These are phyloP conservation scores for Parascedosporium putredinis DNA, from an alignment of 2,329 filamentous ascomycete species.

Conservation along the genomic window DNA sequence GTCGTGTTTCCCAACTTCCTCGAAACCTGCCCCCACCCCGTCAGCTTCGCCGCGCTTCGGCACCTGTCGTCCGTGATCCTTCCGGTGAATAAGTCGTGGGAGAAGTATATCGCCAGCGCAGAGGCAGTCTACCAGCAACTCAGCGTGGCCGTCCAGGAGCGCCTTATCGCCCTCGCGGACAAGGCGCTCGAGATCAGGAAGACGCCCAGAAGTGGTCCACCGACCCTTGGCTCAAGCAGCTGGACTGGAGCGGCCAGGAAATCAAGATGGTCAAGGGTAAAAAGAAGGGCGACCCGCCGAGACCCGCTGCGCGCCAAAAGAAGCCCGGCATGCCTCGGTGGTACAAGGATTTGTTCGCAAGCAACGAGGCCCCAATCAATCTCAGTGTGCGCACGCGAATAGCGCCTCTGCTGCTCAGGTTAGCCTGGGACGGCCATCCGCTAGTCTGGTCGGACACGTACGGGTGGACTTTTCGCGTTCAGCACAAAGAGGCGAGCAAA, in stretches of 20 bases:
- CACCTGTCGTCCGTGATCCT: conserved; percentile 92
- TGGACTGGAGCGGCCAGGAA: conserved; percentile 93
- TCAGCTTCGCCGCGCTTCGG: conserved; percentile 88
- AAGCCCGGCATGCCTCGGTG: conserved; percentile 89
- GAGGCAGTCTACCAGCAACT: conserved; percentile 75
- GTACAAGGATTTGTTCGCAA: conserved; percentile 85
- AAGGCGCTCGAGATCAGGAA: conserved; percentile 63
- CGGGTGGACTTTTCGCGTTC: conserved; percentile 85
- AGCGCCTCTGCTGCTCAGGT: conserved; percentile 70
- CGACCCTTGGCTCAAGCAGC: conserved; percentile 85
- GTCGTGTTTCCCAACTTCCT: conserved; percentile 88
- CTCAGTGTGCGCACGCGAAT: conserved; percentile 81
- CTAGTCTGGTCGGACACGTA: conserved; percentile 87
- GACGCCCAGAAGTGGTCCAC: conserved; percentile 58
- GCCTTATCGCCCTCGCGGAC: conserved; percentile 62
- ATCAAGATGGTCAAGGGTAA: conserved; percentile 86
- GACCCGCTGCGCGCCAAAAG: conserved; percentile 76
- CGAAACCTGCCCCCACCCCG: conserved; percentile 84
- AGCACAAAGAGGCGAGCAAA: conserved; percentile 44
- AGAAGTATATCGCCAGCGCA: conserved; percentile 70
- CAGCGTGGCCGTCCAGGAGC: conserved; percentile 65
- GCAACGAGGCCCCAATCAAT: conserved; percentile 56
- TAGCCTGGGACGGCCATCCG: conserved; percentile 84
- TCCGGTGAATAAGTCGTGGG: conserved; percentile 81
- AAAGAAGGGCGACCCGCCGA: conserved; percentile 69